Evolutionary conservation across 1,284 basidiomycete species (phyloP).

Genomic region (Flammula alnicola): DNA sequence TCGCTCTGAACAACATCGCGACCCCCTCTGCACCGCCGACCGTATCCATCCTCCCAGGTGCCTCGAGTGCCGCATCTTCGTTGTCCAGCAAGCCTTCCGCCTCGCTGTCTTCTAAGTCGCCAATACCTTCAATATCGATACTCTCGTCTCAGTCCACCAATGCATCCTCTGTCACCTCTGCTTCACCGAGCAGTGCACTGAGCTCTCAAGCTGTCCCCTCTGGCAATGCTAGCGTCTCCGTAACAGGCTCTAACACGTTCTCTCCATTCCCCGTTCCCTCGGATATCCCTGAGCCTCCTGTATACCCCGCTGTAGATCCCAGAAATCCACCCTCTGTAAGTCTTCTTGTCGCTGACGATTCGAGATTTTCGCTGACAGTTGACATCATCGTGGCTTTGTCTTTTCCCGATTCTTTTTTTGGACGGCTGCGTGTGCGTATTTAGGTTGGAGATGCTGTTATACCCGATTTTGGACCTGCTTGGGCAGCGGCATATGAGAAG

Average conservation of each 20-base stretch:
- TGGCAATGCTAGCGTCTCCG: conserved; percentile 13
- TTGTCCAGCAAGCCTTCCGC: not conserved
- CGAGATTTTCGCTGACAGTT: not conserved
- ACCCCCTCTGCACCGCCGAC: not conserved
- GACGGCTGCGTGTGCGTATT: conserved; percentile 3
- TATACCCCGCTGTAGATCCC: conserved; percentile 50
- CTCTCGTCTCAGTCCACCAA: too few relatives aligned
- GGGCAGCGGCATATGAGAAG: conserved; percentile 51
- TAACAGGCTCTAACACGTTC: conserved; percentile 37
- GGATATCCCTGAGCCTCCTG: conserved; percentile 40
- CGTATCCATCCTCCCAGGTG: not conserved
- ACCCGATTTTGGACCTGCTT: conserved; percentile 55
- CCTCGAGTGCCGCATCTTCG: conserved; percentile 2
- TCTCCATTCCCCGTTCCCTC: conserved; percentile 50
- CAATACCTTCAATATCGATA: too few relatives aligned
- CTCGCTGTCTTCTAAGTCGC: not conserved
- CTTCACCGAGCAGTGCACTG: not conserved
- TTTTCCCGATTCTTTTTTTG: not conserved
- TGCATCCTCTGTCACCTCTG: too few relatives aligned
- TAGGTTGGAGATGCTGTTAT: conserved; percentile 43
- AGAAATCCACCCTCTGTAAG: conserved; percentile 45
- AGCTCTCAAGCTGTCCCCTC: conserved; percentile 1
- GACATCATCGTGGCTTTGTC: conserved; percentile 8
- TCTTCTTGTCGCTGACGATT: not conserved
- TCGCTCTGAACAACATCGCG: conserved; percentile 14